Conservation (phyloP, 1,284 basidiomycete species). For the Abortiporus biennis region DNA sequence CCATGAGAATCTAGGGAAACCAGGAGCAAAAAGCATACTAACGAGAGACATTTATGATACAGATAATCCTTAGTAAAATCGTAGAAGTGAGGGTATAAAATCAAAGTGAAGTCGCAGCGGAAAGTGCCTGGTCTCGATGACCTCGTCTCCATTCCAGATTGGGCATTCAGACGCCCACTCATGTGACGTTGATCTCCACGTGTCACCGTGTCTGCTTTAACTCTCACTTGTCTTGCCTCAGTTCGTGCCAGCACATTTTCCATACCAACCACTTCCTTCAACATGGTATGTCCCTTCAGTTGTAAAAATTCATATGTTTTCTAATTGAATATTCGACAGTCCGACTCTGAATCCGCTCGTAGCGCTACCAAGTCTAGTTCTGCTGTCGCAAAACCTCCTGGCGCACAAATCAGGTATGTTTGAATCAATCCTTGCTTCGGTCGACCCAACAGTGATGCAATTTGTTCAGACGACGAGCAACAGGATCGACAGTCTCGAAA, state of each 20-base stretch:
- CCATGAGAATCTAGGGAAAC: not conserved
- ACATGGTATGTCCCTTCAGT: constrained; percentile 21
- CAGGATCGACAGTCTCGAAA: constrained; percentile 58
- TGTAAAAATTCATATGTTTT: not conserved
- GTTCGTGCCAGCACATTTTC: constrained; percentile 24
- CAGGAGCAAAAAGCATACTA: constrained; percentile 9
- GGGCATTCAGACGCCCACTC: constrained; percentile 6
- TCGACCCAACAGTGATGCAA: constrained; percentile 1
- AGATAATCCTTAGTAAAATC: too few species aligned
- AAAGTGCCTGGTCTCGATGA: too few species aligned
- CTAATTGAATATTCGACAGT: constrained; percentile 16
- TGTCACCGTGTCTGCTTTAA: too few species aligned
- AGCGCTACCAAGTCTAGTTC: constrained; percentile 17
- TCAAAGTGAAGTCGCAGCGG: too few species aligned
- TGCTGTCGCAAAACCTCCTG: constrained; percentile 63
- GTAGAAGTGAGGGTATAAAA: too few species aligned
- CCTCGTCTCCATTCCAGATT: too few species aligned
- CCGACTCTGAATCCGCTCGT: constrained; percentile 29
- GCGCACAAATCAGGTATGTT: constrained; percentile 72
- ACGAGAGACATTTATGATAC: constrained; percentile 36
- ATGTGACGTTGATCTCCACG: constrained; percentile 2
- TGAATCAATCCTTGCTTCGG: not conserved
- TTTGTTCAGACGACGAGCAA: constrained; percentile 68
- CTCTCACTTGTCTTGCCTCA: not conserved
- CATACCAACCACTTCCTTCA: constrained; percentile 14